A percentile compares a stretch with the other conserved stretches of the same genome.
Conservation (phyloP, 2,329 filamentous ascomycete genomes). For the Xylaria sp. region DNA sequence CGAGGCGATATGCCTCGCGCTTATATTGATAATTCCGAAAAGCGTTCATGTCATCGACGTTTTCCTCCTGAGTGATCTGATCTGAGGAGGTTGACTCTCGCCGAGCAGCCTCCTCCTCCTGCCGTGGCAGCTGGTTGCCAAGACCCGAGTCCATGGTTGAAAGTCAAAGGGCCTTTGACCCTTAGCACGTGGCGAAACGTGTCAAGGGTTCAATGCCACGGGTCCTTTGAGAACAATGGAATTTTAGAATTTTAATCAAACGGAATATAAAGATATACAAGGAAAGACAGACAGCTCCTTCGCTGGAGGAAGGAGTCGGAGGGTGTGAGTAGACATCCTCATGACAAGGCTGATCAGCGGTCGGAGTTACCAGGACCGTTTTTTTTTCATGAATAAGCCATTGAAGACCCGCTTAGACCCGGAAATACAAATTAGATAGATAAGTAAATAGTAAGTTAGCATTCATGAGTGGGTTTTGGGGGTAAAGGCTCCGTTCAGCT, state of each 20-base stretch:
- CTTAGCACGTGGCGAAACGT: neutral
- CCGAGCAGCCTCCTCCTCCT: too few relatives aligned
- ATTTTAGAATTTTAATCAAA: neutral
- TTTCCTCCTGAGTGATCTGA: neutral
- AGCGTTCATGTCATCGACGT: too few relatives aligned
- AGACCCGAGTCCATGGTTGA: slow-evolving; percentile 18
- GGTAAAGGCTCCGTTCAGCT: neutral
- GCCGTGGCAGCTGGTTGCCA: neutral
- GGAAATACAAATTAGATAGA: slow-evolving; percentile 5
- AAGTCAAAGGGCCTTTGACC: neutral
- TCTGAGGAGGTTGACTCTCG: neutral
- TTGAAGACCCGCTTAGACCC: slow-evolving; percentile 17
- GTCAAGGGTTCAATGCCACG: neutral
- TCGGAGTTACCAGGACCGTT: slow-evolving; percentile 7
- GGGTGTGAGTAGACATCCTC: neutral
- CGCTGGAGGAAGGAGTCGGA: neutral
- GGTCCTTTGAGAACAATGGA: neutral
- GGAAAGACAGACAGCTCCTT: neutral
- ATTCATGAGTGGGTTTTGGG: neutral
- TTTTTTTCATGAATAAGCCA: neutral
- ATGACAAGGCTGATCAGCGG: neutral
- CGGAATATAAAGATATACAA: neutral
- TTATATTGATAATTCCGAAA: too few relatives aligned
- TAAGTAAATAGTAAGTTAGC: neutral
- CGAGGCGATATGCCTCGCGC: neutral